These are phyloP conservation scores for Aureobasidium lini DNA, from an alignment of 2,329 filamentous ascomycete genomes.

Conservation along the genomic window DNA sequence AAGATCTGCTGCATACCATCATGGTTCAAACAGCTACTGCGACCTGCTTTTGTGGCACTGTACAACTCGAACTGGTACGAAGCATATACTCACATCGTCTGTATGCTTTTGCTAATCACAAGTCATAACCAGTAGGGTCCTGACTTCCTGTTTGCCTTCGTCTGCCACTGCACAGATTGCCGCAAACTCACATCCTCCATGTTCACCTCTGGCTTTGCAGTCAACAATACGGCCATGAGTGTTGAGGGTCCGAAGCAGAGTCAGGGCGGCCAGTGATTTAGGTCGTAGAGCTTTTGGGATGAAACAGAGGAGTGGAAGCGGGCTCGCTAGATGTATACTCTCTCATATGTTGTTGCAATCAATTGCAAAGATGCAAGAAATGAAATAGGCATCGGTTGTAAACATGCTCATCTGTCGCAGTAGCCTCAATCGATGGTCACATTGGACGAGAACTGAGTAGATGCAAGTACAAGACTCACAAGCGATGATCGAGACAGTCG, in stretches of 20 bases:
- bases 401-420: too few species aligned
- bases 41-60: constrained; percentile 51
- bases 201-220: constrained; percentile 53
- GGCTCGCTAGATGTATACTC: too few species aligned
- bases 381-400: too few species aligned
- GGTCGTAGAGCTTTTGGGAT: too few species aligned
- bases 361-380: too few species aligned
- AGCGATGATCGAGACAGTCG: too few species aligned
- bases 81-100: neutral
- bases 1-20: neutral
- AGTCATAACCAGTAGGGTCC: constrained; percentile 26
- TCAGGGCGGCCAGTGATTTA: too few species aligned
- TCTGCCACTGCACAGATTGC: constrained; percentile 56
- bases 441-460: too few species aligned
- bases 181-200: constrained; percentile 56
- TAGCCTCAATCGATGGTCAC: too few species aligned
- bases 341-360: too few species aligned
- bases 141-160: constrained; percentile 43
- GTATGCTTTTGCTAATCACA: neutral
- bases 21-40: constrained; percentile 39
- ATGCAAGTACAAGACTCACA: too few species aligned
- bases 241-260: constrained; percentile 29
- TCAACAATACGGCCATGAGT: constrained; percentile 38
- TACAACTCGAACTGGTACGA: constrained; percentile 48
- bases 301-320: too few species aligned